Base-by-base conservation (phyloP, 257 asterid species). In the Rauvolfia tetraphylla region DNA sequence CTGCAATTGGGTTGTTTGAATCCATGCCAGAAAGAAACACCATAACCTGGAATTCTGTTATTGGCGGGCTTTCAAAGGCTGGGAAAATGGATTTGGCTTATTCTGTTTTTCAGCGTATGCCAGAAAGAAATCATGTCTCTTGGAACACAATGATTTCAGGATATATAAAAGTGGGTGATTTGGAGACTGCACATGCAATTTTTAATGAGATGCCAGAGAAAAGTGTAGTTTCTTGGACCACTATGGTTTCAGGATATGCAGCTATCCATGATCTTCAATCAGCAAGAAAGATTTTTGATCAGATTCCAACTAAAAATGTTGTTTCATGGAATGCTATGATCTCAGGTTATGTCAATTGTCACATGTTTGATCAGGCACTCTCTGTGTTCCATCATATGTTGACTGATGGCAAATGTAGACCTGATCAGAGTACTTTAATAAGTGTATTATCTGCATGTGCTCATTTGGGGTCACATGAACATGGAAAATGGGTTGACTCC, bases 51-150 rank as follows among this genome's bases (percentile, higher is more conserved):
- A 92, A 92, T 87, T 89, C 92, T 0, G 78, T 92, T 74, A 78
- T 92, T 20, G 96, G 88, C 77, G 92, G 90, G 2, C 91, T 90
- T 78, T 93, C 96, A 14, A 91, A 88, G 81, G 91, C 91, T 79
- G 84, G 92, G 77, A 72, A 86, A 41, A 76, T 83, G 44, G 86
- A 77, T 78, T 84, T 84, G 48, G 72, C 86, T 65, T 79, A 72
- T 49, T 77, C 68, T 65, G 86, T 83, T 69, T 92, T 92, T 70
- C 80, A 80, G 68, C 87, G 85, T 44, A 90, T 88, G 85, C 81
- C 36, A 12, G 88, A 86, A 79, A 87, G 77, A 82, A 89, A 89
- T 78, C 90, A 85, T 59, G 93, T 90, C 51, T 86, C 97, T n/a
- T 92, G 95, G 95, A 68, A 36, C 41, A 38, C 54, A 22, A 22